Base-by-base conservation (phyloP, 345 rosid species). In the Salix dunnii region DNA sequence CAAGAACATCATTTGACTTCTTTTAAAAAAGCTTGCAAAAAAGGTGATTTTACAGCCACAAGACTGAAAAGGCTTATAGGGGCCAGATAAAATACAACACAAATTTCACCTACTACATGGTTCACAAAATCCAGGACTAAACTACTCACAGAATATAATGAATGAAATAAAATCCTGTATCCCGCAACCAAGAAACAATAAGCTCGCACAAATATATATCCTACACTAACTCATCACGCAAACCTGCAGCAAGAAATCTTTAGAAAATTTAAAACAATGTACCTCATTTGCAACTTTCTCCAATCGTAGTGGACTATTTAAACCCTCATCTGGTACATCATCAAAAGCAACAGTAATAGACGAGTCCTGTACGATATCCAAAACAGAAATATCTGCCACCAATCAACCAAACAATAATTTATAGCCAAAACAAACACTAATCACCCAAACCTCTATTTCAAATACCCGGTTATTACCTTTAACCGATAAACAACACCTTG, bases 211-310 rank as follows among this genome's bases (percentile, higher is more conserved):
- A 80, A 71, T n/a, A 55, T 62, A 36, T 74, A 77, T 33, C n/a
- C 63, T 17, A 23, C 10, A 71, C 23, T 60, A 58, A 63, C 33
- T 18, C 66, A 25, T 31, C 75, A 38, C 64, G 65, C 28, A 72
- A 66, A 48, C 3, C 71, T 18, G 66, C 10, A 72, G 67, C 27
- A 23, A 3, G 49, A 49, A 60, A 67, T 27, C 55, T 64, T 48
- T 70, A 1, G 16, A 18, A 66, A 51, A 70, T 20, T 31, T 42
- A 33, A 18, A 76, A 73, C 16, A 30, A 61, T 43, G n/a, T 69
- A 90, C 99, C 94, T 96, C 99, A 79, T 96, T 96, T 3, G 99
- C 91, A 75, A 96, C 88, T 78, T 96, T 96, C 80, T 96, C 98
- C 65, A 96, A 80, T 40, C 98, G 88, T 28, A 96, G 77, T 35